Conservation (phyloP, 2,329 filamentous ascomycete species). For the Plectosphaerella plurivora region DNA sequence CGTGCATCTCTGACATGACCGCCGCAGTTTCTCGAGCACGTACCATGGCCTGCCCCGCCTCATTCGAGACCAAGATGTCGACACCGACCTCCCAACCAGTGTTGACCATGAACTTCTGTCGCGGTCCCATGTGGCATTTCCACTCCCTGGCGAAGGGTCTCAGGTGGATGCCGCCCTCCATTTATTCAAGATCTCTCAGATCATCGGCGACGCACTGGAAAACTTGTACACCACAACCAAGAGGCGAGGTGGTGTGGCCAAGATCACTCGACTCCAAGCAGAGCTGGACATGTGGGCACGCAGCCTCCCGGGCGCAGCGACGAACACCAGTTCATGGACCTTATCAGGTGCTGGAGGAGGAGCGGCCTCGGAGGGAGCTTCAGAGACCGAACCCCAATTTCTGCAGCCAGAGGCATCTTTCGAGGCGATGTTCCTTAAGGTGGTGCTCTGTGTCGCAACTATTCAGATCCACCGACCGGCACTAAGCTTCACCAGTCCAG, state of each 20-base stretch:
- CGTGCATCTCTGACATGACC: background rate
- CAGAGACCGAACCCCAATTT: background rate
- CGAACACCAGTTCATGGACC: background rate
- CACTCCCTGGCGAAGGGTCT: slow-evolving; percentile 16
- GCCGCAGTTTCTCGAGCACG: slow-evolving; percentile 15
- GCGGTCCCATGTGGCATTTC: slow-evolving; percentile 15
- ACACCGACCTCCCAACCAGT: slow-evolving; percentile 17
- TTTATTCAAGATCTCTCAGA: slow-evolving; percentile 18
- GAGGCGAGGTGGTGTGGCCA: slow-evolving; percentile 17
- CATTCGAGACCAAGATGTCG: slow-evolving; percentile 19
- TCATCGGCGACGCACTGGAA: slow-evolving; percentile 16
- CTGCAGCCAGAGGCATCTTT: background rate
- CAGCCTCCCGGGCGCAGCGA: background rate
- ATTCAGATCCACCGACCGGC: slow-evolving; percentile 18
- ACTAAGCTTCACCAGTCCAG: slow-evolving; percentile 15
- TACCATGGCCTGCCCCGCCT: slow-evolving; percentile 20
- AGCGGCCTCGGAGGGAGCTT: background rate
- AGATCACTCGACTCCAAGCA: slow-evolving; percentile 15
- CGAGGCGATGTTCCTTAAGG: slow-evolving; percentile 9
- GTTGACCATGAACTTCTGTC: slow-evolving; percentile 18
- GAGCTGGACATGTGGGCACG: slow-evolving; percentile 18
- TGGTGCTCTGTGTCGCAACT: slow-evolving; percentile 13
- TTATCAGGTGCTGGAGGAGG: background rate
- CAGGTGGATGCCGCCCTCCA: slow-evolving; percentile 18
- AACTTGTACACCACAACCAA: slow-evolving; percentile 18